Percentiles rank a stretch among this genome's conserved stretches.
phyloP scores from a whole-genome alignment of 2,329 filamentous ascomycete genomes.

The Xylariaceae sp. region DNA sequence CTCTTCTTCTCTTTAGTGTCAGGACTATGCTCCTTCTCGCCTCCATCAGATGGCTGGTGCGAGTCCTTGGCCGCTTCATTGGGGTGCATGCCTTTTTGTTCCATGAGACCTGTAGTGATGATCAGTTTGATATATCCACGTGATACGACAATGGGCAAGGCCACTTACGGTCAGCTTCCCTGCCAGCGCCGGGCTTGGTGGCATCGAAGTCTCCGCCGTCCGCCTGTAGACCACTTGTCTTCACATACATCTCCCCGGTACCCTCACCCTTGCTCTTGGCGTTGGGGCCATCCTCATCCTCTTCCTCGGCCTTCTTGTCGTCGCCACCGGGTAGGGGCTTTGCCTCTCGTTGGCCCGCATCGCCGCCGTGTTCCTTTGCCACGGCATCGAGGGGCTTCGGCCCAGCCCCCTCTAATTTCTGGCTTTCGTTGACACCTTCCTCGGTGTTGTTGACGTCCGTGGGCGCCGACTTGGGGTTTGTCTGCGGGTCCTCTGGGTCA shows the following conservation, averaged over 20 bases:
- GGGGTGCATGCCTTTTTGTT: conserved; percentile 45
- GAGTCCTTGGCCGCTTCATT: conserved; percentile 16
- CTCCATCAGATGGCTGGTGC: conserved; percentile 12
- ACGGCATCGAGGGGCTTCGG: conserved; percentile 36
- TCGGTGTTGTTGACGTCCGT: conserved; percentile 33
- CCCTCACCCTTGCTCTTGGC: conserved; percentile 36
- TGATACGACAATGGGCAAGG: not conserved
- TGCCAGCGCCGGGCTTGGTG: conserved; percentile 57
- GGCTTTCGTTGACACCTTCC: conserved; percentile 28
- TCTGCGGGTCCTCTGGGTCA: conserved; percentile 31
- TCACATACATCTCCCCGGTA: conserved; percentile 54
- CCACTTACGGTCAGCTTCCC: conserved; percentile 60
- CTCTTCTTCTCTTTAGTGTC: conserved; percentile 42
- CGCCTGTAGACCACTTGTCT: conserved; percentile 53
- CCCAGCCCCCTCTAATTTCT: conserved; percentile 37
- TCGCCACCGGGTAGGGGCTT: conserved; percentile 28
- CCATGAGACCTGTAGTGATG: conserved; percentile 42
- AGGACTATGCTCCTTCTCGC: conserved; percentile 16
- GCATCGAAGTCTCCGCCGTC: conserved; percentile 68
- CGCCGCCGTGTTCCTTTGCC: conserved; percentile 24
- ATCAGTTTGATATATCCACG: not conserved
- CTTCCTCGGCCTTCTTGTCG: conserved; percentile 12
- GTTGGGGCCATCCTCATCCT: conserved; percentile 19
- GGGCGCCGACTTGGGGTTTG: conserved; percentile 30
- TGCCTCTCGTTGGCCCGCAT: conserved; percentile 19